phyloP scores from a whole-genome alignment of 2,329 filamentous ascomycete species.

The Paecilomyces sp. region DNA sequence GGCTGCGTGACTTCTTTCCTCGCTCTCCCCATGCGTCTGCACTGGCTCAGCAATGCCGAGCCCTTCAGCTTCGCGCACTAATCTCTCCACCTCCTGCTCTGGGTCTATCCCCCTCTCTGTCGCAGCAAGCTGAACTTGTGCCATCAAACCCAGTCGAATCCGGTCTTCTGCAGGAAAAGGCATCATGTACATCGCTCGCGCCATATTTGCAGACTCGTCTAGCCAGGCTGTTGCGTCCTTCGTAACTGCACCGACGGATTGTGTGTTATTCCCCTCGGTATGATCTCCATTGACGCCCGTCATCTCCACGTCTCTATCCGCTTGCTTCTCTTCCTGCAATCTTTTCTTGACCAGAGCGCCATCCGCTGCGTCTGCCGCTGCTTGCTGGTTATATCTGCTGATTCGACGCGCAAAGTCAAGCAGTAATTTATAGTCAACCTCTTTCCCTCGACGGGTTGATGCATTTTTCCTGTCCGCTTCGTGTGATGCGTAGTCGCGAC shows the following conservation, averaged over 20 bases:
- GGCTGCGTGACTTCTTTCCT: slow-evolving; percentile 24
- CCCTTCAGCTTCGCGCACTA: slow-evolving; percentile 51
- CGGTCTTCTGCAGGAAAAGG: slow-evolving; percentile 39
- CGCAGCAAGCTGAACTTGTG: slow-evolving; percentile 33
- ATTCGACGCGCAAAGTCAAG: slow-evolving; percentile 40
- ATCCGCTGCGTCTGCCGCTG: slow-evolving; percentile 34
- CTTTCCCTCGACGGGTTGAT: slow-evolving; percentile 13
- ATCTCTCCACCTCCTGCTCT: slow-evolving; percentile 38
- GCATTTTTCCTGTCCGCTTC: slow-evolving; percentile 11
- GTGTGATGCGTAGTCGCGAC: slow-evolving; percentile 17
- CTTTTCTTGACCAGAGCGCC: slow-evolving; percentile 11
- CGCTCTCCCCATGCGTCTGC: slow-evolving; percentile 16
- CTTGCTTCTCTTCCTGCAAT: slow-evolving; percentile 12
- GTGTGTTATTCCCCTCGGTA: slow-evolving; percentile 12
- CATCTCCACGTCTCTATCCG: slow-evolving; percentile 25
- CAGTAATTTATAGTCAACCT: slow-evolving; percentile 37
- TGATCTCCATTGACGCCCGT: slow-evolving; percentile 21
- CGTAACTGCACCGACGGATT: slow-evolving; percentile 30
- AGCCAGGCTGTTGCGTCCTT: slow-evolving; percentile 35
- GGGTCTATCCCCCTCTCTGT: slow-evolving; percentile 55
- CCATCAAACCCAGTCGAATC: slow-evolving; percentile 40
- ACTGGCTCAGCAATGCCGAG: slow-evolving; percentile 40
- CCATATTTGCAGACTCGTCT: slow-evolving; percentile 33
- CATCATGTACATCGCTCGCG: slow-evolving; percentile 33
- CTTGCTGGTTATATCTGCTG: slow-evolving; percentile 40